These are phyloP conservation scores for Oidium heveae DNA, from an alignment of 2,329 filamentous ascomycete genomes.

Conservation along the genomic window DNA sequence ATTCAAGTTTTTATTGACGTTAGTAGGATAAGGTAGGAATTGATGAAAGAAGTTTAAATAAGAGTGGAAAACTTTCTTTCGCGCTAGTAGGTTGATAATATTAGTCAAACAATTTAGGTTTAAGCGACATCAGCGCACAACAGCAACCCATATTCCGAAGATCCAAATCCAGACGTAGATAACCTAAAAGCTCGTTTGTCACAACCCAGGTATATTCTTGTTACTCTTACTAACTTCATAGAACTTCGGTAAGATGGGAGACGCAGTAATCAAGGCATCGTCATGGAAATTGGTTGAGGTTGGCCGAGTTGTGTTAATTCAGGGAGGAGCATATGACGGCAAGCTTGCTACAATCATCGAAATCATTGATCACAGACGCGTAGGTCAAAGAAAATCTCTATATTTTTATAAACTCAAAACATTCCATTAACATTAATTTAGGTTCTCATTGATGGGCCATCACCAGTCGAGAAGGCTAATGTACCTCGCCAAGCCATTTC, in stretches of 20 bases:
- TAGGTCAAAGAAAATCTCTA: conserved; percentile 32
- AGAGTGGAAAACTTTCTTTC: neutral
- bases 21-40: neutral
- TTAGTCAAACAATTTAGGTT: neutral
- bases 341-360: conserved; percentile 87
- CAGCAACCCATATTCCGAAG: neutral
- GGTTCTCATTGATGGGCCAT: conserved; percentile 91
- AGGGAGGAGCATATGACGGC: conserved; percentile 53
- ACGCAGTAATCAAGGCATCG: conserved; percentile 58
- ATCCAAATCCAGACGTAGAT: no score
- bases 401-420: neutral
- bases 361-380: conserved; percentile 99
- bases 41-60: neutral
- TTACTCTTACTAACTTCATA: neutral
- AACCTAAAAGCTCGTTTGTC: neutral
- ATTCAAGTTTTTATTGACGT: neutral
- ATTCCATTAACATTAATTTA: conserved; percentile 19
- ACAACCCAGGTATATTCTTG: neutral
- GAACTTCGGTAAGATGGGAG: conserved; percentile 41
- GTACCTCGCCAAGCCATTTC: conserved; percentile 71
- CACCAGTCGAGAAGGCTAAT: conserved; percentile 50
- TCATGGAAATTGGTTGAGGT: conserved; percentile 95
- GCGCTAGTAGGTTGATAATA: no score
- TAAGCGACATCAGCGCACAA: neutral
- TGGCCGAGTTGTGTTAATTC: conserved; percentile 87